phyloP scores from a whole-genome alignment of 106 monocot species.

The Dioscorea zingiberensis region DNA sequence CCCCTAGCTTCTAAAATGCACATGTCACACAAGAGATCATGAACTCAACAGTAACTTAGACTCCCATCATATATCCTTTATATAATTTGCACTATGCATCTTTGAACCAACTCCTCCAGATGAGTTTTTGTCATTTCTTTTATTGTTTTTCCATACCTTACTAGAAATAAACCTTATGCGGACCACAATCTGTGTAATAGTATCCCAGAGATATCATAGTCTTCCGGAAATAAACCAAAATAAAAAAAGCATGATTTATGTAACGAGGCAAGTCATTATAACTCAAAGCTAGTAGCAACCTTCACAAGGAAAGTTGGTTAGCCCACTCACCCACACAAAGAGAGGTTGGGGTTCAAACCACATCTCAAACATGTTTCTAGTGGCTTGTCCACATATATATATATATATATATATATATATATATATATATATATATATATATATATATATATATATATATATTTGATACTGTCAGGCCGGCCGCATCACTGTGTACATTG shows the following conservation, averaged over 20 bases:
- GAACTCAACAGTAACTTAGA: slow-evolving; percentile 7
- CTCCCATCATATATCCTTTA: slow-evolving; percentile 1
- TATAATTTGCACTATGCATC: slow-evolving; percentile 42
- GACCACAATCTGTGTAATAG: slow-evolving; percentile 29
- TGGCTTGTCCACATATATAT: too few species aligned
- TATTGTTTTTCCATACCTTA: slow-evolving; percentile 3
- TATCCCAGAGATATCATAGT: neutral
- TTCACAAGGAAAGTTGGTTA: too few species aligned
- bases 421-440: too few species aligned
- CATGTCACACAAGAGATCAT: slow-evolving; percentile 17
- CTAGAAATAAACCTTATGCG: slow-evolving; percentile 34
- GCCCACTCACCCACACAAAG: too few species aligned
- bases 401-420: too few species aligned
- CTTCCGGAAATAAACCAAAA: slow-evolving; percentile 6
- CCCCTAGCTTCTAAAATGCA: slow-evolving; percentile 2
- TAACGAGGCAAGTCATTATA: slow-evolving; percentile 11
- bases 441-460: too few species aligned
- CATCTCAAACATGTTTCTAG: too few species aligned
- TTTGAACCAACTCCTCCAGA: slow-evolving; percentile 30
- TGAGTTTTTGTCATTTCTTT: slow-evolving; percentile 30
- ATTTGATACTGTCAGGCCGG: too few species aligned
- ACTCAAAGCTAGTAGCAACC: slow-evolving; percentile 18
- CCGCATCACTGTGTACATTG: too few species aligned
- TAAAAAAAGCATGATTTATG: slow-evolving; percentile 17
- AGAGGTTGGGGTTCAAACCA: too few species aligned